Conservation (phyloP, 2,329 filamentous ascomycete species). For the Talaromyces sp. region DNA sequence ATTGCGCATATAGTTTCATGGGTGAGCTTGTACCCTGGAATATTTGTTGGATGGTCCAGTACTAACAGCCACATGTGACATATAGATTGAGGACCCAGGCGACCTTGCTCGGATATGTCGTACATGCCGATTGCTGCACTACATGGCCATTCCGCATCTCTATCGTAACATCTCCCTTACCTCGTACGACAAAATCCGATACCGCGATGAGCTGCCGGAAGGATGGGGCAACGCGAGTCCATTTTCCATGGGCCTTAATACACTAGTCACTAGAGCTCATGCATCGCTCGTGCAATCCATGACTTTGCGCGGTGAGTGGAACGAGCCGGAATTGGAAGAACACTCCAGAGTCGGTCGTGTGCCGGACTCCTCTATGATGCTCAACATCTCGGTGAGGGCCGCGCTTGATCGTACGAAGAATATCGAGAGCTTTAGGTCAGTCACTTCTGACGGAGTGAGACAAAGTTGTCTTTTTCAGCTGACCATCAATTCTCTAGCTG, state of each 20-base stretch:
- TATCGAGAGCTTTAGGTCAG: conserved; percentile 49
- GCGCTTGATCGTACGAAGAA: conserved; percentile 56
- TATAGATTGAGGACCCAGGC: conserved; percentile 52
- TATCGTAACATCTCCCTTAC: conserved; percentile 54
- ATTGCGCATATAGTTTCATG: conserved; percentile 54
- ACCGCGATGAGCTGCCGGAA: conserved; percentile 53
- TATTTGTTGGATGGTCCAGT: neutral
- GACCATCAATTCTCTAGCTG: conserved; percentile 38
- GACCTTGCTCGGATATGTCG: conserved; percentile 57
- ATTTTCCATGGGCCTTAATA: conserved; percentile 59
- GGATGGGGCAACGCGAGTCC: conserved; percentile 59
- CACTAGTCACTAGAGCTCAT: conserved; percentile 53
- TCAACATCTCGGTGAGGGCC: conserved; percentile 56
- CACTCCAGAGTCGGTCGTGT: conserved; percentile 54
- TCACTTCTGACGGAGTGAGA: conserved; percentile 1
- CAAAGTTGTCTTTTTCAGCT: neutral
- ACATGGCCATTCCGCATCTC: conserved; percentile 59
- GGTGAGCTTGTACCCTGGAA: conserved; percentile 33
- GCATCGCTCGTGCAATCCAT: conserved; percentile 51
- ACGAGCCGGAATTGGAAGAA: conserved; percentile 53
- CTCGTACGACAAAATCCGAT: conserved; percentile 56
- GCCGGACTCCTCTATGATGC: conserved; percentile 60
- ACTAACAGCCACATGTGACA: neutral
- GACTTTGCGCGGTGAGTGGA: conserved; percentile 52
- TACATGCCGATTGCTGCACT: conserved; percentile 58